Percentiles rank a stretch among this genome's conserved stretches.
Conservation (phyloP, 345 rosid genomes). For the Camelina neglecta region DNA sequence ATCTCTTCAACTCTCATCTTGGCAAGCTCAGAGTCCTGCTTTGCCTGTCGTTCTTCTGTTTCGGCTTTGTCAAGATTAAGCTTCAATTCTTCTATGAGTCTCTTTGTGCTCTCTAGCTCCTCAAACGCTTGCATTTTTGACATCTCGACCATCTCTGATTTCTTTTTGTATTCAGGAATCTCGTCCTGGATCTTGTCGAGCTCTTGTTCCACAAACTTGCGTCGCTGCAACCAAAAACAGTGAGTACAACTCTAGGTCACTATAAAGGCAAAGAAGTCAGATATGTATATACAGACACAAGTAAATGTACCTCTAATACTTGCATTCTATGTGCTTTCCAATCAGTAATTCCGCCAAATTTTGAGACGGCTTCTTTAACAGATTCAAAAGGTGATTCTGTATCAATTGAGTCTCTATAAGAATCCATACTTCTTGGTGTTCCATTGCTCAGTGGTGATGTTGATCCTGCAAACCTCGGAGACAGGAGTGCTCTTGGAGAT, state of each 20-base stretch:
- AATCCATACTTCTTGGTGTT: slow-evolving; percentile 45
- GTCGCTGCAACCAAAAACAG: slow-evolving; percentile 50
- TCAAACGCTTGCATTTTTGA: slow-evolving; percentile 59
- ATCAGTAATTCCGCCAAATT: slow-evolving; percentile 94
- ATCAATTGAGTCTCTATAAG: slow-evolving; percentile 68
- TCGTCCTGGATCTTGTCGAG: slow-evolving; percentile 69
- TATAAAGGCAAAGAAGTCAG: background rate
- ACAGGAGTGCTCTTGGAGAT: slow-evolving; percentile 42
- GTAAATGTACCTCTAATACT: slow-evolving; percentile 69
- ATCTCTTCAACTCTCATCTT: slow-evolving; percentile 89
- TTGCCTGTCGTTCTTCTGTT: slow-evolving; percentile 91
- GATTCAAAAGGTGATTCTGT: slow-evolving; percentile 92
- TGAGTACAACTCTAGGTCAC: slow-evolving; percentile 23
- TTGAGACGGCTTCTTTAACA: slow-evolving; percentile 93
- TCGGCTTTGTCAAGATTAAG: slow-evolving; percentile 87
- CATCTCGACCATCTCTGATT: slow-evolving; percentile 65
- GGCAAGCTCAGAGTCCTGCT: slow-evolving; percentile 90
- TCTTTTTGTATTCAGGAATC: slow-evolving; percentile 68
- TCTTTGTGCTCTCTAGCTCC: slow-evolving; percentile 82
- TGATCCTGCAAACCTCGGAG: slow-evolving; percentile 45
- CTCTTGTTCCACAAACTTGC: slow-evolving; percentile 74
- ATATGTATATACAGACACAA: background rate
- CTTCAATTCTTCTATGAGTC: slow-evolving; percentile 82
- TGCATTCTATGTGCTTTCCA: slow-evolving; percentile 93
- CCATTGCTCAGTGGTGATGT: slow-evolving; percentile 44